Base-by-base conservation (phyloP, 495 filamentous ascomycete genomes). In the Aspergillus carlsbadensis region DNA sequence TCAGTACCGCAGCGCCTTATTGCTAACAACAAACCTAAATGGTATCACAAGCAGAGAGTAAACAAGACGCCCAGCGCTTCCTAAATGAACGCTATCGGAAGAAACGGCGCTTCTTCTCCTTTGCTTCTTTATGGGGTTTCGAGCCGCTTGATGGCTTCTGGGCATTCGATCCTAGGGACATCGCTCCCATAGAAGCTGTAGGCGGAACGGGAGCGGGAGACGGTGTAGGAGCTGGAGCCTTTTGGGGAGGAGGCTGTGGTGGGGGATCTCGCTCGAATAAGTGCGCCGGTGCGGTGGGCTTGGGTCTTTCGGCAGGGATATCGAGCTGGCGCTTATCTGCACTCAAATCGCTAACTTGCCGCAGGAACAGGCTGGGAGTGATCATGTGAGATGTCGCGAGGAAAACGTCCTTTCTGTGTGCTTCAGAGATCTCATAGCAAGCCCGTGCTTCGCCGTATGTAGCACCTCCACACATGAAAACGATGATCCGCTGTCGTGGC, bases 391-490 rank as follows among this genome's bases (percentile, higher is more conserved):
- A 89, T 1, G 90, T 92, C n/a, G 85, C 87, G 11, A 98, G 81
- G 71, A 92, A 92, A n/a, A 96, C 79, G 60, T 98, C 94, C 39
- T 87, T 84, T 52, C 79, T 82, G 56, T 79, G 82, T 44, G 81
- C 63, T 55, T 87, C 79, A 8, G 89, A 87, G 41, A 93, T 68
- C 59, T 98, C 92, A 63, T 98, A 97, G 73, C 94, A 98, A 17
- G 87, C 79, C 48, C 95, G 84, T 6, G 88, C 76, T 73, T 98
- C 94, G 1, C 88, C 87, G 68, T 92, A 94, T 3, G 92, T 98
- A 6, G 95, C 95, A 37, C 94, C 94, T 34, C 95, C 94, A 17
- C 94, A 93, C 84, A 98, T 88, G 69, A 97, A 97, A 43, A 98
- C 87, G 56, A 98, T 88, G 42, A 98, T 84, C 39, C 94, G 87